Evolutionary conservation across 2,329 filamentous ascomycete species (phyloP).

Genomic region (Aspergillus sp.): DNA sequence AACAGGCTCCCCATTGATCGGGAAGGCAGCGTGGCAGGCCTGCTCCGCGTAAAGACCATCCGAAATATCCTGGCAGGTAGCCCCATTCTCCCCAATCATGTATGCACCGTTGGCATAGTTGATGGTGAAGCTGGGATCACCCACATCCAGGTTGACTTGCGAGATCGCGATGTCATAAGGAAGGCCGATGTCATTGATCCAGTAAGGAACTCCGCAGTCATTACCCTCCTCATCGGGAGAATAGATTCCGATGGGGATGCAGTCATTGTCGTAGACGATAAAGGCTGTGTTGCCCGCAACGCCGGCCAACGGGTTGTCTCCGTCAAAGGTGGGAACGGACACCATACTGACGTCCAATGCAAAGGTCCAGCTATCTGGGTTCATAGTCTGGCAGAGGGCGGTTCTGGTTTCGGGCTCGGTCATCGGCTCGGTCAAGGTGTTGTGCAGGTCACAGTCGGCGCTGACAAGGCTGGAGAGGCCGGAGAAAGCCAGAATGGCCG

Average conservation of each 20-base stretch:
- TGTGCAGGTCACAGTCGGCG: slow-evolving; percentile 1
- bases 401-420: neutral
- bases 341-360: neutral
- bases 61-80: neutral
- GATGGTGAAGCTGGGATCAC: neutral
- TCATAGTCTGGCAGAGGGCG: neutral
- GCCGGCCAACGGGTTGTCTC: neutral
- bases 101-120: neutral
- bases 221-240: neutral
- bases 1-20: neutral
- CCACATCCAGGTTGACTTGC: neutral
- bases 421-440: neutral
- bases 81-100: slow-evolving; percentile 3
- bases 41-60: neutral
- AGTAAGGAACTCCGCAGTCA: neutral
- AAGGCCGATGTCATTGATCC: neutral
- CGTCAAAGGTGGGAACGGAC: neutral
- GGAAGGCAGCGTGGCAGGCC: neutral
- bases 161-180: neutral
- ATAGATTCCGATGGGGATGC: slow-evolving; percentile 1
- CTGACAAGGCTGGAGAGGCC: neutral
- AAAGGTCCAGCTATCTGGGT: neutral
- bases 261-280: slow-evolving; percentile 2
- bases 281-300: neutral
- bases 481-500: neutral